A percentile compares a stretch with the other conserved stretches of the same genome.
These are phyloP conservation scores for Panaeolus cyanescens DNA, from an alignment of 768 basidiomycete genomes.

Conservation along the genomic window DNA sequence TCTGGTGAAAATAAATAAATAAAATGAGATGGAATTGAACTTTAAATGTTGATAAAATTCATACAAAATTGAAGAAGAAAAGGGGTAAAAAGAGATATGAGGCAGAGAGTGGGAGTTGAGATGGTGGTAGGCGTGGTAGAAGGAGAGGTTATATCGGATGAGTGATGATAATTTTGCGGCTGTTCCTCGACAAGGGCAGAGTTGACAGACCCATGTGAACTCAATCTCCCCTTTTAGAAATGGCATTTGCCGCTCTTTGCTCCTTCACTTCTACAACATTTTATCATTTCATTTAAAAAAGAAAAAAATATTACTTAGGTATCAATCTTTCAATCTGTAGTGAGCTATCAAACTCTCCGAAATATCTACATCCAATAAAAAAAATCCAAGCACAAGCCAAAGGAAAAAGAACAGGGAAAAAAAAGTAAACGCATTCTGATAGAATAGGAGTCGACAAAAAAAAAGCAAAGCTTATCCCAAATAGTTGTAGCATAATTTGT, in stretches of 20 bases:
- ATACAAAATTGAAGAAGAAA: not conserved
- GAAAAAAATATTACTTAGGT: not conserved
- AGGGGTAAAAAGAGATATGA: not conserved
- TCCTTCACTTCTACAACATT: not conserved
- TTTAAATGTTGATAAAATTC: not conserved
- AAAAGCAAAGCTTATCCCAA: not conserved
- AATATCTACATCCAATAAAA: not conserved
- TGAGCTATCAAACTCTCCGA: not conserved
- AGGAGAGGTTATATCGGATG: slow-evolving; percentile 23
- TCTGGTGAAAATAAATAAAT: not conserved
- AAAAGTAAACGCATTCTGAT: not conserved
- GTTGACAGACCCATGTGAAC: slow-evolving; percentile 12
- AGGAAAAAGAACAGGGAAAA: not conserved
- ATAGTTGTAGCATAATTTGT: not conserved
- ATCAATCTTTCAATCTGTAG: not conserved
- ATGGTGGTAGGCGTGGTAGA: slow-evolving; percentile 17
- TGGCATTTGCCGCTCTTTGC: not conserved
- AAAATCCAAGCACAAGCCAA: not conserved
- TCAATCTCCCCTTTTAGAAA: not conserved
- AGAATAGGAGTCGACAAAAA: not conserved
- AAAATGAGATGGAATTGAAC: not conserved
- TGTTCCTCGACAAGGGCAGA: slow-evolving; percentile 15
- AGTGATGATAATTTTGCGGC: slow-evolving; percentile 26
- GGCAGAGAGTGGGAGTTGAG: slow-evolving; percentile 11
- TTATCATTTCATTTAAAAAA: not conserved